Percentiles rank a stretch among this genome's conserved stretches.
These are phyloP conservation scores for Mucor sp. DNA, from an alignment of 371 early-diverging fungal genomes.

Conservation along the genomic window DNA sequence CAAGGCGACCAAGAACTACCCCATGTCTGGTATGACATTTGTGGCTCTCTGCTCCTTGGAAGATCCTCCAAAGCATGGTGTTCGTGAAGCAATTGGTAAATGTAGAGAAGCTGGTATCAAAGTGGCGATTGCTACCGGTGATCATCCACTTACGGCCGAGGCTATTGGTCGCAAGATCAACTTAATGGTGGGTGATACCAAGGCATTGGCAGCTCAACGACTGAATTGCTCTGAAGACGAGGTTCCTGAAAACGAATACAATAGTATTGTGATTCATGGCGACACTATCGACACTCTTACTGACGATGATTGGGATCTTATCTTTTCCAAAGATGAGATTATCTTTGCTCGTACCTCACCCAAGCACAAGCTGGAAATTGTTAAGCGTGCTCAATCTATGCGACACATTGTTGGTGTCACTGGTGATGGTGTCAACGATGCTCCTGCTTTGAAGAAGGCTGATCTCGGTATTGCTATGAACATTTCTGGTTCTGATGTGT, in stretches of 20 bases:
- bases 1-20: conserved; percentile 77
- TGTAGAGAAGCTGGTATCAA: conserved; percentile 92
- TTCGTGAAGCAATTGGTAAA: conserved; percentile 93
- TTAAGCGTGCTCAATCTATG: conserved; percentile 39
- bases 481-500: conserved; percentile 91
- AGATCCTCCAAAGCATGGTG: conserved; percentile 97
- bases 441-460: conserved; percentile 93
- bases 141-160: conserved; percentile 90
- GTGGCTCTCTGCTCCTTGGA: conserved; percentile 86
- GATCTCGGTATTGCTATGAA: conserved; percentile 98
- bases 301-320: conserved; percentile 86
- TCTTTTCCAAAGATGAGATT: conserved; percentile 37
- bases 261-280: conserved; percentile 93
- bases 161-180: conserved; percentile 91
- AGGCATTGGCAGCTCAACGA: conserved; percentile 70
- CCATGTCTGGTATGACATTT: conserved; percentile 72
- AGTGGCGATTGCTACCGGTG: conserved; percentile 97
- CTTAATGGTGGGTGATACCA: conserved; percentile 86
- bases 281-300: conserved; percentile 80
- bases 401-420: conserved; percentile 57
- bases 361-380: conserved; percentile 52
- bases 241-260: conserved; percentile 77
- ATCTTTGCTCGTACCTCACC: conserved; percentile 63
- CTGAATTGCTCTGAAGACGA: conserved; percentile 59
- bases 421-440: conserved; percentile 98